Evolutionary conservation across 768 basidiomycete genomes (phyloP).

Genomic region (Tulasnella sp.): DNA sequence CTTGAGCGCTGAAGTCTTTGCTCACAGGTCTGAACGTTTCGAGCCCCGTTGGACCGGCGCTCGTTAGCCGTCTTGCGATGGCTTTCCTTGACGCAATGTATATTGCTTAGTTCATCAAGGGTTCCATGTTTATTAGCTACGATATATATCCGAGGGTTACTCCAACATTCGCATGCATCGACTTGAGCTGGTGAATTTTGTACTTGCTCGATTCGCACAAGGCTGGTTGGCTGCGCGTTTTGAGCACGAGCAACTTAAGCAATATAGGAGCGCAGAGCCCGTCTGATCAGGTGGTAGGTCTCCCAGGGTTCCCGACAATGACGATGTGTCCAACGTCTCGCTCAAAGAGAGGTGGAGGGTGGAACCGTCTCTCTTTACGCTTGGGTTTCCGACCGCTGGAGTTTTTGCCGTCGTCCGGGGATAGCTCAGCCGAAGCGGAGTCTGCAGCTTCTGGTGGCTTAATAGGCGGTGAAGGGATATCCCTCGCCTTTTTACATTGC

Average conservation of each 20-base stretch:
- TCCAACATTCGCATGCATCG: not conserved
- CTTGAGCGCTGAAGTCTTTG: constrained; percentile 34
- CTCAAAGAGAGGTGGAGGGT: constrained; percentile 53
- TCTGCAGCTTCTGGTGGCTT: constrained; percentile 19
- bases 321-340: constrained; percentile 62
- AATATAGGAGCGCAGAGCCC: not conserved
- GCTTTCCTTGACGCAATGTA: constrained; percentile 79
- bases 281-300: not conserved
- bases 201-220: too few species aligned
- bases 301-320: constrained; percentile 55
- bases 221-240: too few species aligned
- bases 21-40: constrained; percentile 71
- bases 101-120: constrained; percentile 50
- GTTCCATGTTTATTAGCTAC: not conserved
- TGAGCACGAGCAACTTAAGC: not conserved
- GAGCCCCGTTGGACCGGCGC: constrained; percentile 72
- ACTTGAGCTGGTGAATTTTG: not conserved
- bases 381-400: not conserved
- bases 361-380: not conserved
- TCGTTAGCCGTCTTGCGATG: constrained; percentile 74
- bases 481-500: constrained; percentile 54
- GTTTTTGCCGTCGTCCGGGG: not conserved
- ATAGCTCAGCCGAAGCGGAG: not conserved
- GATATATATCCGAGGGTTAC: not conserved
- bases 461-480: constrained; percentile 63